phyloP scores from a whole-genome alignment of 352 stramenopile genomes.

The Phytophthora litchii region DNA sequence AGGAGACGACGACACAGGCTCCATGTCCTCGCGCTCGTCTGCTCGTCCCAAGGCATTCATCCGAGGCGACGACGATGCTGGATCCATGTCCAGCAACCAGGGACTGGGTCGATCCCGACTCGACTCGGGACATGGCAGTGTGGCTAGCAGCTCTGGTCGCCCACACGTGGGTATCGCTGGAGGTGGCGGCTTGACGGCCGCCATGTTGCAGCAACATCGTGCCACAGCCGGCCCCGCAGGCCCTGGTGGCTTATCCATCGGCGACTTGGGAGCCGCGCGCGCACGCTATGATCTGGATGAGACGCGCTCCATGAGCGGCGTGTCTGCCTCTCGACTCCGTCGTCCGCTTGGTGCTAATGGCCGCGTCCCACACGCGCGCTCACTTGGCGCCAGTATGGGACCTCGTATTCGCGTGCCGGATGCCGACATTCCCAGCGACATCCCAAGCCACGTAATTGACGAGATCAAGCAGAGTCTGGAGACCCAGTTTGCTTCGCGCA shows the following conservation, averaged over 20 bases:
- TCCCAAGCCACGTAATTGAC: slow-evolving; percentile 54
- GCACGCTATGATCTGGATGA: slow-evolving; percentile 36
- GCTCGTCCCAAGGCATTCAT: slow-evolving; percentile 34
- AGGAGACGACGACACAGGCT: slow-evolving; percentile 35
- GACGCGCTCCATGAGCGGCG: slow-evolving; percentile 41
- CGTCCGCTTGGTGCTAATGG: slow-evolving; percentile 25
- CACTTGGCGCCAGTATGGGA: slow-evolving; percentile 31
- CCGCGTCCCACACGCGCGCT: slow-evolving; percentile 28
- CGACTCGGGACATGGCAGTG: slow-evolving; percentile 26
- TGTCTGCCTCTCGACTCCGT: slow-evolving; percentile 28
- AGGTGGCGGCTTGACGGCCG: slow-evolving; percentile 40
- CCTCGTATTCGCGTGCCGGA: slow-evolving; percentile 50
- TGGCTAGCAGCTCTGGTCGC: slow-evolving; percentile 23
- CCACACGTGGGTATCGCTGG: slow-evolving; percentile 40
- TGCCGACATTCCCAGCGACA: slow-evolving; percentile 49
- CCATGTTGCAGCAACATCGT: slow-evolving; percentile 47
- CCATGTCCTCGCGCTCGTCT: slow-evolving; percentile 32
- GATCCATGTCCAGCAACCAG: slow-evolving; percentile 42
- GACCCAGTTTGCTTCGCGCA: slow-evolving; percentile 60
- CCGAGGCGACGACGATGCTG: slow-evolving; percentile 25
- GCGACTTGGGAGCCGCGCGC: slow-evolving; percentile 22
- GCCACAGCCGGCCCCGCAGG: slow-evolving; percentile 10
- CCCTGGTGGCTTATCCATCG: slow-evolving; percentile 10
- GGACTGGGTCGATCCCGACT: slow-evolving; percentile 18
- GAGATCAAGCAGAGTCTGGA: slow-evolving; percentile 76